Evolutionary conservation across 169 alveolate species (phyloP), one percentile per base, ranked within the genome.

Genomic region (Plasmodium adleri): DNA sequence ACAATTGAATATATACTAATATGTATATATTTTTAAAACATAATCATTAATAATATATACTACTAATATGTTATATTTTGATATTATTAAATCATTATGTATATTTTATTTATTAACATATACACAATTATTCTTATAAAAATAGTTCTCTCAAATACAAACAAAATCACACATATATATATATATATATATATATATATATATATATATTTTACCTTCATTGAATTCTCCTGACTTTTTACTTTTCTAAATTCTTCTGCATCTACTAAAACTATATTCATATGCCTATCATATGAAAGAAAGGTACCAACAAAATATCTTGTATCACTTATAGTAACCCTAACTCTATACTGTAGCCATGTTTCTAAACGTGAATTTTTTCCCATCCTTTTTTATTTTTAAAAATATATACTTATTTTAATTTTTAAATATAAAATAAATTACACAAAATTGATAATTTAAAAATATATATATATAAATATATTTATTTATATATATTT

Each of bases 211-310:
- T 63, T 71, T 93, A 83, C 90, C 90, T 86, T 91, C 75, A 56
- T 52, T 17, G 85, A 54, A 50, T 74, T 89, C 22, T 76, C 94
- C 56, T 80, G 88, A 66, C 74, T 52, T 89, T 96, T 96, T 58
- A 97, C 96, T 87, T 93, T 90, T 74, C 99, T 93, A 95, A 96
- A 98, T 93, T 99, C 99, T 95, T 99, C 99, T 13, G 99, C 96
- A 70, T 99, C 99, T 20, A 99, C 96, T 76, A 99, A 96, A 28
- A 98, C 99, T 52, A 98, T 76, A 94, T 99, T 99, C 99, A 99
- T 96, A 93, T 99, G 99, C 88, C 98, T 97, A 93, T 99, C 99
- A 89, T 97, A 99, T n/a, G 99, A 99, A 88, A 99, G 95, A 89
- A 99, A 97, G 22, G 98, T 98, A 20, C 99, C 99, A 47, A 99